phyloP scores from a whole-genome alignment of 1,284 basidiomycete species.

The Pseudomicrostroma phylloplanum region DNA sequence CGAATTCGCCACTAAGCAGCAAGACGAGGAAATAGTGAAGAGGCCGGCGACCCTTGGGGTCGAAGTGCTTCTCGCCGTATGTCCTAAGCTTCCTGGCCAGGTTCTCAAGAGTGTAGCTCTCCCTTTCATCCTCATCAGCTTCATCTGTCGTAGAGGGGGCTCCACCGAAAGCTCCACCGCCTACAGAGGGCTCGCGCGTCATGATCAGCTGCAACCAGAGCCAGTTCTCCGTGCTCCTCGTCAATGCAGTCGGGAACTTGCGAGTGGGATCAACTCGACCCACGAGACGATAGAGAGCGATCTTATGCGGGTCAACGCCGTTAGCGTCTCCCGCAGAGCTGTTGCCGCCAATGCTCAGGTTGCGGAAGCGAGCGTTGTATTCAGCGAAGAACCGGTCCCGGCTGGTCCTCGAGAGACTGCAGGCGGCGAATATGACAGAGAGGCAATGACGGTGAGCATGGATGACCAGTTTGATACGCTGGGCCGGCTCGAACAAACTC shows the following conservation, averaged over 20 bases:
- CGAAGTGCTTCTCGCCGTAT: constrained; percentile 79
- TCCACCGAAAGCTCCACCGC: constrained; percentile 17
- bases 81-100: constrained; percentile 71
- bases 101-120: constrained; percentile 66
- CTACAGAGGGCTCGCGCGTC: constrained; percentile 53
- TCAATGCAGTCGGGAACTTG: constrained; percentile 75
- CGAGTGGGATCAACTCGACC: constrained; percentile 80
- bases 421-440: no score
- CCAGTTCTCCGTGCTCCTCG: constrained; percentile 93
- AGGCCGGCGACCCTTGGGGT: constrained; percentile 63
- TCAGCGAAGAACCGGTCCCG: constrained; percentile 78
- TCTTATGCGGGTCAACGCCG: constrained; percentile 77
- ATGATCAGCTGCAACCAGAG: constrained; percentile 93
- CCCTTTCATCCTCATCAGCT: constrained; percentile 39
- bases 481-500: no score
- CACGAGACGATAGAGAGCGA: constrained; percentile 89
- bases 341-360: constrained; percentile 57
- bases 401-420: constrained; percentile 26
- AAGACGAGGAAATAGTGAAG: constrained; percentile 80
- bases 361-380: constrained; percentile 78
- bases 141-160: constrained; percentile 13
- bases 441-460: no score
- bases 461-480: no score
- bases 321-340: constrained; percentile 57
- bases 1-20: constrained; percentile 87